These are phyloP conservation scores for Cyclocybe cylindracea DNA, from an alignment of 768 basidiomycete species.

Conservation along the genomic window DNA sequence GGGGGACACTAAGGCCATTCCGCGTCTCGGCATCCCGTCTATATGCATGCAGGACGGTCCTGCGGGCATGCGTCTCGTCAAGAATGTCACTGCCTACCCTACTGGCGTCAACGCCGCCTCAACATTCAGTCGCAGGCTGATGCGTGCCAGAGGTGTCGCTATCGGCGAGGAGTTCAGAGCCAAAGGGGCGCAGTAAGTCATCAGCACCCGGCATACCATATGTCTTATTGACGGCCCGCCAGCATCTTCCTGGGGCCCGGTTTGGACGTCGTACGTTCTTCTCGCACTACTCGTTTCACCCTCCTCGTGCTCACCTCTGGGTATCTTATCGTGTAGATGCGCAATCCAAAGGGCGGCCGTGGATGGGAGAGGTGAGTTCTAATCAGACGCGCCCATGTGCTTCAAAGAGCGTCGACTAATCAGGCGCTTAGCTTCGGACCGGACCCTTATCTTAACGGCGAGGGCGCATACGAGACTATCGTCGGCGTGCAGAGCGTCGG, in stretches of 20 bases:
- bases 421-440: slow-evolving; percentile 43
- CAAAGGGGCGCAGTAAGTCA: slow-evolving; percentile 57
- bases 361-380: slow-evolving; percentile 45
- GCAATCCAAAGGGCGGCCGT: slow-evolving; percentile 51
- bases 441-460: slow-evolving; percentile 66
- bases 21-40: slow-evolving; percentile 42
- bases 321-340: slow-evolving; percentile 35
- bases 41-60: slow-evolving; percentile 53
- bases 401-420: not conserved
- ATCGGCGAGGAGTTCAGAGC: slow-evolving; percentile 69
- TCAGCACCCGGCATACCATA: not conserved
- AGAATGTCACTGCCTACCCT: slow-evolving; percentile 53
- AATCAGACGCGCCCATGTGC: not conserved
- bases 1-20: slow-evolving; percentile 44
- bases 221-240: not conserved
- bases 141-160: slow-evolving; percentile 61
- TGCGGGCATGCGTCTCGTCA: slow-evolving; percentile 42
- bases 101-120: slow-evolving; percentile 56
- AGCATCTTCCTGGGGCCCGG: slow-evolving; percentile 54
- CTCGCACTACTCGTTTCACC: not conserved
- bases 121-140: slow-evolving; percentile 60
- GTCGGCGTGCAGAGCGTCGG: slow-evolving; percentile 60
- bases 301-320: not conserved
- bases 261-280: slow-evolving; percentile 49
- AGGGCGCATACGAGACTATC: slow-evolving; percentile 60